Evolutionary conservation across 1,284 basidiomycete genomes (phyloP).

Genomic region (Trametes hirsuta): DNA sequence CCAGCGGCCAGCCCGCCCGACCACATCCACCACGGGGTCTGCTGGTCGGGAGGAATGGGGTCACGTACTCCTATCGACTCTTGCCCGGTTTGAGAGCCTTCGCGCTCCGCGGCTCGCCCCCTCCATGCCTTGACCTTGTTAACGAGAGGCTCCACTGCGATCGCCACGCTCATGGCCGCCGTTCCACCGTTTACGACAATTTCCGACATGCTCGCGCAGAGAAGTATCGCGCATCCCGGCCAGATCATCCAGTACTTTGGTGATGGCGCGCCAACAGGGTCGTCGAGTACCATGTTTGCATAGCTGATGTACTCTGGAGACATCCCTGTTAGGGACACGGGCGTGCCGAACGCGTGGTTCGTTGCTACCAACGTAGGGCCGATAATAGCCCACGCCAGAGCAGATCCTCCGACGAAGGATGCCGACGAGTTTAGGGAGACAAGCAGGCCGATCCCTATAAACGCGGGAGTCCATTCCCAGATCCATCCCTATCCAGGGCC

Average conservation of each 20-base stretch:
- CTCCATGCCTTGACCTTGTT: neutral
- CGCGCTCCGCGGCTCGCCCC: neutral
- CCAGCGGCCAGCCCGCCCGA: conserved; percentile 50
- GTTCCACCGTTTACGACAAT: conserved; percentile 25
- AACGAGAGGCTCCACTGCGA: conserved; percentile 16
- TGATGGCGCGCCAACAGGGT: conserved; percentile 47
- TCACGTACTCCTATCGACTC: conserved; percentile 46
- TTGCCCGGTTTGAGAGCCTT: conserved; percentile 11
- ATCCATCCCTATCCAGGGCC: conserved; percentile 42
- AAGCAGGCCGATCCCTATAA: conserved; percentile 37
- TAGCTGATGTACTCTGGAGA: conserved; percentile 49
- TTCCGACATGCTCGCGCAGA: conserved; percentile 43
- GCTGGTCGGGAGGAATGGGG: conserved; percentile 51
- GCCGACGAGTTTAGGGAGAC: conserved; percentile 26
- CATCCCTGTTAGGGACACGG: conserved; percentile 37
- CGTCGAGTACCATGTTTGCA: conserved; percentile 34
- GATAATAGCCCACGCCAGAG: conserved; percentile 68
- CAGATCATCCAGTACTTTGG: conserved; percentile 73
- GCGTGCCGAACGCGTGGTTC: conserved; percentile 50
- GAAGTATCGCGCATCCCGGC: conserved; percentile 59
- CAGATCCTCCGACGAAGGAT: conserved; percentile 57
- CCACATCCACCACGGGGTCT: conserved; percentile 61
- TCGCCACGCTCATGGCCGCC: conserved; percentile 18
- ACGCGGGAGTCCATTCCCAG: conserved; percentile 44
- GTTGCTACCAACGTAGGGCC: conserved; percentile 57